phyloP scores from a whole-genome alignment of 106 monocot species.

The Dioscorea zingiberensis region DNA sequence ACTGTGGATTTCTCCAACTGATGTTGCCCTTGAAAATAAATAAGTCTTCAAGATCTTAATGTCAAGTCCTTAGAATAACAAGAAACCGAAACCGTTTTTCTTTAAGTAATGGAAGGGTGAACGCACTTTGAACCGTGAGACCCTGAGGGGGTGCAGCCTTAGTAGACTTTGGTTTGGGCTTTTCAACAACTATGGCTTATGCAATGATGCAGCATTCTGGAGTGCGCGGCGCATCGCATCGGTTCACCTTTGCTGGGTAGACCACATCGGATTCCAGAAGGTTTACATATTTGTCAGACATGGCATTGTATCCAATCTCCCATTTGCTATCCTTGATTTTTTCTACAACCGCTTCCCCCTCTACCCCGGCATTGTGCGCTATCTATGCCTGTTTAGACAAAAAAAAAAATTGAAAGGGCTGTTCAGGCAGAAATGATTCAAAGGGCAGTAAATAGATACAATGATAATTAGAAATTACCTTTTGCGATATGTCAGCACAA shows the following conservation, averaged over 20 bases:
- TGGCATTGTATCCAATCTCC: constrained; percentile 83
- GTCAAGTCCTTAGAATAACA: too few relatives aligned
- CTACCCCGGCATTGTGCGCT: constrained; percentile 80
- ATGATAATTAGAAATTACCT: constrained; percentile 22
- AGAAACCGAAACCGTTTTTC: too few relatives aligned
- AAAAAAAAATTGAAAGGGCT: constrained; percentile 7
- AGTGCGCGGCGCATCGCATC: constrained; percentile 82
- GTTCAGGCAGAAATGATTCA: too few relatives aligned
- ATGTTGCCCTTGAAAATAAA: too few relatives aligned
- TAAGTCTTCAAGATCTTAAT: too few relatives aligned
- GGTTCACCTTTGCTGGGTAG: constrained; percentile 74
- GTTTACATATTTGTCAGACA: constrained; percentile 73
- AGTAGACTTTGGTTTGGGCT: constrained; percentile 55
- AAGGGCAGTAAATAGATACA: too few relatives aligned
- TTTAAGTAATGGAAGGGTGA: too few relatives aligned
- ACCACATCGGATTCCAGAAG: constrained; percentile 69
- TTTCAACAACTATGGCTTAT: constrained; percentile 85
- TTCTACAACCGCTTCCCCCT: constrained; percentile 89
- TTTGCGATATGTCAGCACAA: constrained; percentile 74
- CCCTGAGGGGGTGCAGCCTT: constrained; percentile 21
- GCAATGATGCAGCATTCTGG: constrained; percentile 77
- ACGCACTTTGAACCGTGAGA: too few relatives aligned
- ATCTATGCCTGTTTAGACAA: constrained; percentile 66
- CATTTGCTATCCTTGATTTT: constrained; percentile 63
- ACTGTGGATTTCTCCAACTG: too few relatives aligned